Base-by-base conservation (phyloP, 495 filamentous ascomycete genomes). In the Usnea hakonensis region DNA sequence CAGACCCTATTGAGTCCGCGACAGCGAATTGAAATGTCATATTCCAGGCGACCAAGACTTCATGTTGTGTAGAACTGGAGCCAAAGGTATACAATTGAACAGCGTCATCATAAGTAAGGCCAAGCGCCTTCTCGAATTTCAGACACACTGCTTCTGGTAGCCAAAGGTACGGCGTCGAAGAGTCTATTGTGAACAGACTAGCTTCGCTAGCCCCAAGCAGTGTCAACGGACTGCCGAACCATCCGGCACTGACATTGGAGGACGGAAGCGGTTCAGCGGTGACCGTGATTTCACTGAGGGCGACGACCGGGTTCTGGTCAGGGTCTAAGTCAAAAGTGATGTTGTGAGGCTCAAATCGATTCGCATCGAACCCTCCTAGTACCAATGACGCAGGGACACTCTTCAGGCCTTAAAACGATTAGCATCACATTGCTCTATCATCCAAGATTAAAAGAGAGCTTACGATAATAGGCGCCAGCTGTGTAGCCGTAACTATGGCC, bases 401-500 rank as follows among this genome's bases (percentile, higher is more conserved):
- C 71, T 82, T 72, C 70, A 80, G 58, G 64, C 57, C 57, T 58
- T n/a, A 5, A 21, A 14, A 4, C 74, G 67, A 13, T 60, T 67
- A 74, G 57, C 26, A 16, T 13, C 21, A 72, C 73, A 71, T 63
- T 1, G 4, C 9, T 30, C 46, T 30, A 30, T 11, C 9, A 13
- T 11, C 4, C 4, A 11, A 13, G 9, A 10, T 10, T 78, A 35
- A 5, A 4, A 3, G n/a, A 56, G 19, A 36, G 21, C 53, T 56
- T 56, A 56, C 84, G 78, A 67, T 87, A 87, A 59, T 81, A 79
- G 43, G 84, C 85, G 3, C 86, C 86, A 48, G 86, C 84, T 8
- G 86, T 87, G 67, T 84, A 88, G 53, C 84, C 85, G 67, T 85
- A 88, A 64, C 79, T 84, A 48, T 85, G 76, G 57, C 82, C 86